Conservation (phyloP, 2,329 filamentous ascomycete genomes). For the Nannizziopsis barbatae region DNA sequence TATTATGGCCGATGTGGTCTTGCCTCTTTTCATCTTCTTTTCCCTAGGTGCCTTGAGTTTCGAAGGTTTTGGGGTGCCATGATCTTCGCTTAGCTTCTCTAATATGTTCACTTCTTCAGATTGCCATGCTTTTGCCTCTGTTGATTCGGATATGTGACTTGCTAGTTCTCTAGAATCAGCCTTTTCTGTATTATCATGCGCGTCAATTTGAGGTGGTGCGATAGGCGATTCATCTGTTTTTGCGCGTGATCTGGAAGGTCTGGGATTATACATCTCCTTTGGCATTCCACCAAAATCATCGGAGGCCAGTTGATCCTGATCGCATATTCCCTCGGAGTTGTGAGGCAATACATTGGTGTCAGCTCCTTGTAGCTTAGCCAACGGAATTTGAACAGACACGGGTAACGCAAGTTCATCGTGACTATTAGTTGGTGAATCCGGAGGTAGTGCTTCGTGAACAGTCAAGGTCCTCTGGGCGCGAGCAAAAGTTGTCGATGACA, state of each 20-base stretch:
- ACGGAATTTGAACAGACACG: conserved; percentile 15
- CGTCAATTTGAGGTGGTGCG: not conserved
- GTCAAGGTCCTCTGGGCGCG: conserved; percentile 15
- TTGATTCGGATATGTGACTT: not conserved
- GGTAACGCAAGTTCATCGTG: conserved; percentile 24
- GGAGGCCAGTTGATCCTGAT: conserved; percentile 14
- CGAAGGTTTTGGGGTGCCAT: not conserved
- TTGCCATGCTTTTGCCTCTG: not conserved
- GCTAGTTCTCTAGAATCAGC: not conserved
- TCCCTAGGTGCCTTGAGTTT: conserved; percentile 27
- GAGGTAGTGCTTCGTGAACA: conserved; percentile 3
- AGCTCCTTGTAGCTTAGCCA: not conserved
- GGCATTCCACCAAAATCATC: conserved; percentile 25
- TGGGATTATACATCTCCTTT: conserved; percentile 31
- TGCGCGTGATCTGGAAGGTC: conserved; percentile 26
- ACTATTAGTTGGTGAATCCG: conserved; percentile 17
- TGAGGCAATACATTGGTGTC: not conserved
- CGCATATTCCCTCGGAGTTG: not conserved
- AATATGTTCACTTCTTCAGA: not conserved
- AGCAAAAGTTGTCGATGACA: conserved; percentile 27
- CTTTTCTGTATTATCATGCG: not conserved
- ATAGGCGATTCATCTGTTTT: not conserved
- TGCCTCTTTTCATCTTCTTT: conserved; percentile 37
- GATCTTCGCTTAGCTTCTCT: not conserved
- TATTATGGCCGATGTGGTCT: conserved; percentile 29